These are phyloP conservation scores for Gossypioides kirkii DNA, from an alignment of 345 rosid species.

Conservation along the genomic window DNA sequence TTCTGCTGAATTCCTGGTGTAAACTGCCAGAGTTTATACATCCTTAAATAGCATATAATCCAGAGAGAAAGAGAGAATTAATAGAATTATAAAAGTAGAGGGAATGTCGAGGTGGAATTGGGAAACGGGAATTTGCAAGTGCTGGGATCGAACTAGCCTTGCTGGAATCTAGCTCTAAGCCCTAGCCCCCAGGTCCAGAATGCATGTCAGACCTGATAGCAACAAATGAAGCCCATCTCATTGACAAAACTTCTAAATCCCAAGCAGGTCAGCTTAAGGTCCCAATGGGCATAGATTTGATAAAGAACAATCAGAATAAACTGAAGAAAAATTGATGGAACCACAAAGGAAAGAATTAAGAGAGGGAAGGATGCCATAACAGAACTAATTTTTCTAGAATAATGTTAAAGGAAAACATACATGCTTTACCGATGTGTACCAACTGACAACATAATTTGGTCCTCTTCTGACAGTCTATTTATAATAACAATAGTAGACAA, in stretches of 20 bases:
- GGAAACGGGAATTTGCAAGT: neutral
- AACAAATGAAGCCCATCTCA: neutral
- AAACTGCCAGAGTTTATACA: neutral
- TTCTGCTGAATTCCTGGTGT: neutral
- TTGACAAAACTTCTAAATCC: neutral
- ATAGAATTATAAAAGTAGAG: neutral
- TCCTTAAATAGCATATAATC: neutral
- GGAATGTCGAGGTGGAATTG: neutral
- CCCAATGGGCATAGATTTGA: neutral
- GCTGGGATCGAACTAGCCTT: neutral
- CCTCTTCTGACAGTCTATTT: neutral
- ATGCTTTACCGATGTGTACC: neutral
- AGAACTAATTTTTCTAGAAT: neutral
- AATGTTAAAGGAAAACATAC: neutral
- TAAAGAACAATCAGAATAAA: neutral
- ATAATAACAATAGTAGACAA: slow-evolving; percentile 1
- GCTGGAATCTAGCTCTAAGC: neutral
- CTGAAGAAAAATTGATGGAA: neutral
- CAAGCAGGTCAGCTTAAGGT: neutral
- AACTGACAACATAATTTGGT: neutral
- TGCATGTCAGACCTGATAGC: neutral
- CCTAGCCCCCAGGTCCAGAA: neutral
- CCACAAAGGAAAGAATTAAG: neutral
- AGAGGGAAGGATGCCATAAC: neutral
- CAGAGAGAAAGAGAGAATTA: neutral